A percentile compares a stretch with the other conserved stretches of the same genome.
phyloP scores from a whole-genome alignment of 495 filamentous ascomycete genomes.

The Penicillium waksmanii region DNA sequence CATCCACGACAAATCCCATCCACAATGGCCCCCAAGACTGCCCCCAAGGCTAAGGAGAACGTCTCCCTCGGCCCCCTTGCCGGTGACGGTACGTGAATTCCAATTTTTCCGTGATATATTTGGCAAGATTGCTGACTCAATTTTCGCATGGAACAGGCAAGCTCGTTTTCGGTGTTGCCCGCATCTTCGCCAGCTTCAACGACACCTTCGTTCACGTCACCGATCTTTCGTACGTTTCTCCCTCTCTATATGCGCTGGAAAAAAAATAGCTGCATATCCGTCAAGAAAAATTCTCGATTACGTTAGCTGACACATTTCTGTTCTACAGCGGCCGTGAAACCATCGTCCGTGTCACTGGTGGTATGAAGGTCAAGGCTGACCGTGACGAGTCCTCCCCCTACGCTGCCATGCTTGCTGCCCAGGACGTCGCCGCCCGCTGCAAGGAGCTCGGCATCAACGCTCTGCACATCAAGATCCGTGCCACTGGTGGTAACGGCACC shows the following conservation, averaged over 20 bases:
- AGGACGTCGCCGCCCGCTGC: slow-evolving; percentile 90
- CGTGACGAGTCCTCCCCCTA: slow-evolving; percentile 99
- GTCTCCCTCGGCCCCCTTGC: slow-evolving; percentile 96
- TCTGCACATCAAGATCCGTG: slow-evolving; percentile 99
- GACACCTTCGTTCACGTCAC: slow-evolving; percentile 99
- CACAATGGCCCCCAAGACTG: slow-evolving; percentile 77
- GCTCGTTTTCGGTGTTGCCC: slow-evolving; percentile 97
- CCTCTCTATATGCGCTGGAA: background rate
- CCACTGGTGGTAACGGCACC: slow-evolving; percentile 98
- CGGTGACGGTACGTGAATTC: slow-evolving; percentile 71
- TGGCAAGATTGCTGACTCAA: slow-evolving; percentile 18
- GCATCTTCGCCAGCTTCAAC: slow-evolving; percentile 99
- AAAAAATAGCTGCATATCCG: no score
- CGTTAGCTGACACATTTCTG: slow-evolving; percentile 63
- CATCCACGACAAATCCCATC: slow-evolving; percentile 46
- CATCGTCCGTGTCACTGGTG: slow-evolving; percentile 97
- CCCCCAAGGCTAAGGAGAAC: slow-evolving; percentile 85
- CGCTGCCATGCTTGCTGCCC: slow-evolving; percentile 99
- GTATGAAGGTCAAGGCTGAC: slow-evolving; percentile 99
- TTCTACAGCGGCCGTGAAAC: slow-evolving; percentile 97
- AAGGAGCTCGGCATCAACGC: slow-evolving; percentile 99
- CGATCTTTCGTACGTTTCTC: slow-evolving; percentile 84
- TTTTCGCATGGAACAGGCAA: slow-evolving; percentile 62
- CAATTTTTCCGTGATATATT: background rate
- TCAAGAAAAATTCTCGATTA: slow-evolving; percentile 1